phyloP scores from a whole-genome alignment of 192 early-diverging fungal genomes.

The Backusella circina region DNA sequence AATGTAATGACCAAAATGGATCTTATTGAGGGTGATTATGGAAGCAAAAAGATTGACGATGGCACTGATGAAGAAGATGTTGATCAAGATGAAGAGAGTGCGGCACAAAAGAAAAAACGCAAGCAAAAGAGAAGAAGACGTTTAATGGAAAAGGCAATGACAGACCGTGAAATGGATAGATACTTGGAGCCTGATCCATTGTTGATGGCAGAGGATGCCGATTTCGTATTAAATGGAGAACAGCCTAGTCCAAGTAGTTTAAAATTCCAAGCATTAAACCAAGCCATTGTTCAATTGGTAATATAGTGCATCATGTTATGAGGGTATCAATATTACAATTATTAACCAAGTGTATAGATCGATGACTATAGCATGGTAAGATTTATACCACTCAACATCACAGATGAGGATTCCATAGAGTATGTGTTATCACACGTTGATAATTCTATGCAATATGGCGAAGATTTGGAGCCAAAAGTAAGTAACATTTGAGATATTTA shows the following conservation, averaged over 20 bases:
- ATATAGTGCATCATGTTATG: neutral
- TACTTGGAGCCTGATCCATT: slow-evolving; percentile 91
- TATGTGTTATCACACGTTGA: slow-evolving; percentile 86
- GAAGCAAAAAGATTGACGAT: slow-evolving; percentile 13
- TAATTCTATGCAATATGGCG: slow-evolving; percentile 95
- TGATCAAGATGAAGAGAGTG: slow-evolving; percentile 4
- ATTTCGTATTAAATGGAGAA: slow-evolving; percentile 45
- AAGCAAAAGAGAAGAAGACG: slow-evolving; percentile 9
- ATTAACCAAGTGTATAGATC: slow-evolving; percentile 48
- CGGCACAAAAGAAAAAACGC: slow-evolving; percentile 14
- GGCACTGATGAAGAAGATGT: slow-evolving; percentile 48
- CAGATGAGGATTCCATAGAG: slow-evolving; percentile 91
- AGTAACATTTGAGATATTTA: neutral
- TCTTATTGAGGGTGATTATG: slow-evolving; percentile 54
- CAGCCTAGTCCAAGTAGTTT: slow-evolving; percentile 48
- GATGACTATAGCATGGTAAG: slow-evolving; percentile 98
- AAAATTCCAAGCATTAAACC: slow-evolving; percentile 80
- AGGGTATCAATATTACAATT: neutral
- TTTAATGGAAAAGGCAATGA: slow-evolving; percentile 43
- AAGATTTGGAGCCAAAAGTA: slow-evolving; percentile 94
- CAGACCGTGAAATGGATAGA: slow-evolving; percentile 61
- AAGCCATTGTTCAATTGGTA: slow-evolving; percentile 83
- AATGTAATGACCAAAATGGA: slow-evolving; percentile 99
- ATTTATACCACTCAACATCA: slow-evolving; percentile 91
- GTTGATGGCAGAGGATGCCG: slow-evolving; percentile 72